These are phyloP conservation scores for Dysphania ambrosioides DNA, from an alignment of 148 eudicot species.

Conservation along the genomic window DNA sequence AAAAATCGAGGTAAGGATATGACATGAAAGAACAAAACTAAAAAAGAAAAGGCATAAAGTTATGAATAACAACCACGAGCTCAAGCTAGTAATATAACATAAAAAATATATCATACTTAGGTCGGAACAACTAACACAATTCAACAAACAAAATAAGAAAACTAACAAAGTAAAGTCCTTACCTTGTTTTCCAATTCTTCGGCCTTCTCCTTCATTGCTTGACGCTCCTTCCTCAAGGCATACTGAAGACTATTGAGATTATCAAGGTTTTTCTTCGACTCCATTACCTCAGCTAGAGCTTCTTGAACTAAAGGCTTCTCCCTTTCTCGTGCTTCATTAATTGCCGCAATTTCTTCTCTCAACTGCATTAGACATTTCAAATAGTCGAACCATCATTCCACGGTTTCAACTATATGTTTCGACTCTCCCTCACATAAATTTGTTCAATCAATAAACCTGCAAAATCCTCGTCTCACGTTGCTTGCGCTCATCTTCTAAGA, in stretches of 20 bases:
- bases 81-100: too few relatives aligned
- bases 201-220: slow-evolving; percentile 61
- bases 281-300: slow-evolving; percentile 61
- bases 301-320: slow-evolving; percentile 71
- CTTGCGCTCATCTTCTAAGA: slow-evolving; percentile 54
- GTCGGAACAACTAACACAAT: too few relatives aligned
- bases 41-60: slow-evolving; percentile 11
- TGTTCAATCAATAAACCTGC: slow-evolving; percentile 37
- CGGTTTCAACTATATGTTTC: background rate
- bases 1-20: background rate
- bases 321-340: slow-evolving; percentile 53
- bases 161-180: slow-evolving; percentile 16
- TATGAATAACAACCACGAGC: too few relatives aligned
- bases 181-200: slow-evolving; percentile 80
- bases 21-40: background rate
- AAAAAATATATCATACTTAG: too few relatives aligned
- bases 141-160: too few relatives aligned
- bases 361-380: slow-evolving; percentile 38
- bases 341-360: slow-evolving; percentile 55
- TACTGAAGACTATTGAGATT: slow-evolving; percentile 67
- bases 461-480: slow-evolving; percentile 44
- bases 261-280: slow-evolving; percentile 54
- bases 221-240: slow-evolving; percentile 49
- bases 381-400: background rate
- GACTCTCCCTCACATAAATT: background rate